phyloP scores from a whole-genome alignment of 352 stramenopile species.

The Plasmopara viticola region DNA sequence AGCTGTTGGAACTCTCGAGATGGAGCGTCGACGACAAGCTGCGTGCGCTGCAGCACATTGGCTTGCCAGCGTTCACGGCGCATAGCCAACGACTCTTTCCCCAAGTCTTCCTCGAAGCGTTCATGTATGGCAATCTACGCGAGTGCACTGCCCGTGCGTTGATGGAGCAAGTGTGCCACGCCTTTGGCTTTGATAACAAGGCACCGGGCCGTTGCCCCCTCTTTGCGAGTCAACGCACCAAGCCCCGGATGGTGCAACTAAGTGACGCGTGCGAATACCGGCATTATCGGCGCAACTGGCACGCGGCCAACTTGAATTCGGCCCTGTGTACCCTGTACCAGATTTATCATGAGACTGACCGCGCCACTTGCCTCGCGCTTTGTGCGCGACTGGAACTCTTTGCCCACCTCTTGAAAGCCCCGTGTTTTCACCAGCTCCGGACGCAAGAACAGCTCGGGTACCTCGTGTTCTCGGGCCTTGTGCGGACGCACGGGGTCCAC shows the following conservation, averaged over 20 bases:
- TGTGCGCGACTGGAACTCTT: slow-evolving; percentile 69
- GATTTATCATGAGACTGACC: slow-evolving; percentile 41
- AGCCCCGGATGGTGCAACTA: slow-evolving; percentile 57
- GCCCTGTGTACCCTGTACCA: slow-evolving; percentile 71
- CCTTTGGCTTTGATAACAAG: slow-evolving; percentile 31
- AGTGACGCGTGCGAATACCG: slow-evolving; percentile 39
- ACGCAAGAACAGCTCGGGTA: slow-evolving; percentile 91
- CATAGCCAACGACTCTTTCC: slow-evolving; percentile 60
- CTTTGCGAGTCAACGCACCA: slow-evolving; percentile 37
- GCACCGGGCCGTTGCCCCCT: slow-evolving; percentile 22
- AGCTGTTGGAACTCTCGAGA: slow-evolving; percentile 66
- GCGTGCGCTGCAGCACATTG: slow-evolving; percentile 52
- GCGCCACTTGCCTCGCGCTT: slow-evolving; percentile 28
- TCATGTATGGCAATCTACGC: slow-evolving; percentile 70
- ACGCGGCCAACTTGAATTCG: slow-evolving; percentile 70
- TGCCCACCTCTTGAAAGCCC: slow-evolving; percentile 85
- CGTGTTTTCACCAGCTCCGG: slow-evolving; percentile 90
- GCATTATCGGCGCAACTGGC: slow-evolving; percentile 52
- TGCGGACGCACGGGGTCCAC: slow-evolving; percentile 41
- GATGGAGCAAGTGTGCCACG: slow-evolving; percentile 41
- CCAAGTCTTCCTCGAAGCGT: slow-evolving; percentile 60
- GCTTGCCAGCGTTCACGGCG: slow-evolving; percentile 37
- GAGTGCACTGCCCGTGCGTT: slow-evolving; percentile 18
- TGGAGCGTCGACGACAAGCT: slow-evolving; percentile 87
- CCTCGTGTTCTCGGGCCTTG: slow-evolving; percentile 65